Base-by-base conservation (phyloP, 2,329 filamentous ascomycete species). In the Paraconiothyrium brasiliense region DNA sequence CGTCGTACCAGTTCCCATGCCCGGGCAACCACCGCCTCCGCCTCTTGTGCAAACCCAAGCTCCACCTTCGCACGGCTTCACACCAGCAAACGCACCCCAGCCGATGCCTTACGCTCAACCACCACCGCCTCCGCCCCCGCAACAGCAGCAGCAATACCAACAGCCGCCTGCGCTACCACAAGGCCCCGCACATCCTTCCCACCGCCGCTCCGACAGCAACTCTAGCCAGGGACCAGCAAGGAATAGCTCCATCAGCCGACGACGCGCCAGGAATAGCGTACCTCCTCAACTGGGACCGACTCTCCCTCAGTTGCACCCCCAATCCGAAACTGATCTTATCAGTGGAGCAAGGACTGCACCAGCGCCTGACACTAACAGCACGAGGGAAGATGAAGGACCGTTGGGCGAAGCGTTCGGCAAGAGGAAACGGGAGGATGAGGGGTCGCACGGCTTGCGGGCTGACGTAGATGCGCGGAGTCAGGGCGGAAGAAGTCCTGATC, bases 21-120 rank as follows among this genome's bases (percentile, higher is more conserved):
- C 57, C 9, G 60, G 60, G 8, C 55, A 57, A 6, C 63, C 62
- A 30, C 60, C 57, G 32, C 54, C 54, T 56, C 54, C 43, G 11
- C 20, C 54, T 34, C 32, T 48, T 27, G 43, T 37, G 14, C 54
- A 56, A 47, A 39, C 16, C 13, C 54, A 56, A 39, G 32, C 24
- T 39, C 47, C 68, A 47, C 55, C 68, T 32, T 63, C 71, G 46
- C 76, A 76, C 52, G 71, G 69, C 76, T 77, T 78, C 60, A 78
- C 75, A 62, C 68, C 80, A 62, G 70, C 80, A 60, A 75, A 81
- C 62, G 74, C 79, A 62, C 70, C 76, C 65, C 70, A 80, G 69
- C 41, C 75, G 16, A 66, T 77, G 63, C 71, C 69, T 41, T 44
- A 24, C n/a, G 24, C 27, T 16, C 54, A 47, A 24, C 54, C 54